These are phyloP conservation scores for Diutina siamensis DNA, from an alignment of 1,139 yeast genomes.

Conservation along the genomic window DNA sequence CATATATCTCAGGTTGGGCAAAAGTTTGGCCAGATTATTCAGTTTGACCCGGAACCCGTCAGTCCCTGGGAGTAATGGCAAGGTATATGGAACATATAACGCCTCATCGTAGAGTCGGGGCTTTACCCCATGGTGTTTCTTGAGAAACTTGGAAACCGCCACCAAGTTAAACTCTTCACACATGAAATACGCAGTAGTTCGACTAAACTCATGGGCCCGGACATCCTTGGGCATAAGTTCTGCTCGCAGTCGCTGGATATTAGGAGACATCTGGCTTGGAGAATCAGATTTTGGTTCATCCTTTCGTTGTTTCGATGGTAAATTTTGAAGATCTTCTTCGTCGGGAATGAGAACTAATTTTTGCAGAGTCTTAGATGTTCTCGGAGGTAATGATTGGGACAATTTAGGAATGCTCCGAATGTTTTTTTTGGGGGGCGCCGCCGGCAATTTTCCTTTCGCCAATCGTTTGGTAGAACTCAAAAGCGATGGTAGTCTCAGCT, in stretches of 20 bases:
- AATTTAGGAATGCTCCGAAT: constrained; percentile 42
- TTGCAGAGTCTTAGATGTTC: constrained; percentile 80
- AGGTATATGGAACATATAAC: constrained; percentile 75
- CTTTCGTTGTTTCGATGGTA: constrained; percentile 5
- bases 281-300: constrained; percentile 6
- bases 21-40: constrained; percentile 55
- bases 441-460: not conserved
- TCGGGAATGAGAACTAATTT: constrained; percentile 81
- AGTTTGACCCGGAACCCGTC: constrained; percentile 79
- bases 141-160: constrained; percentile 52
- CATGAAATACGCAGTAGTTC: constrained; percentile 85
- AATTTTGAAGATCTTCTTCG: constrained; percentile 16
- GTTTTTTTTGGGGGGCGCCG: constrained; percentile 13
- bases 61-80: constrained; percentile 80
- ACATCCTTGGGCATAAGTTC: constrained; percentile 59
- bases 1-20: constrained; percentile 51
- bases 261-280: constrained; percentile 18
- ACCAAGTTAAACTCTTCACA: constrained; percentile 70
- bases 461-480: not conserved
- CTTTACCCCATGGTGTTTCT: constrained; percentile 63
- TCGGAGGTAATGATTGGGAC: constrained; percentile 62
- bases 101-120: constrained; percentile 89
- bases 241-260: constrained; percentile 47
- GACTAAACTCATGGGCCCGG: constrained; percentile 57
- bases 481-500: constrained; percentile 34